These are phyloP conservation scores for Diaporthe australafricana DNA, from an alignment of 2,329 filamentous ascomycete genomes.

Conservation along the genomic window DNA sequence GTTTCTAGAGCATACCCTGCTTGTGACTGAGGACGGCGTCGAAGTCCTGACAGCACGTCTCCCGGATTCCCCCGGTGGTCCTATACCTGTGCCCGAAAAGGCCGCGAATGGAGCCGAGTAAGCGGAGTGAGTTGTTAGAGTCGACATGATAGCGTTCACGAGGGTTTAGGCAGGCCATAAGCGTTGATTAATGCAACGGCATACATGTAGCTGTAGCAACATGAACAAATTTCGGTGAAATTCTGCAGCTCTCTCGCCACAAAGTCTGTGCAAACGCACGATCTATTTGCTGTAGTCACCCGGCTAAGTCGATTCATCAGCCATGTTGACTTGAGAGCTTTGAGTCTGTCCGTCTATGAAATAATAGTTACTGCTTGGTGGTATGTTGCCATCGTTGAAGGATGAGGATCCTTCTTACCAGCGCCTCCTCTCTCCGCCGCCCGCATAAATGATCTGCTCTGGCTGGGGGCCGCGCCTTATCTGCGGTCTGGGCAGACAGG, in stretches of 20 bases:
- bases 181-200: conserved; percentile 2
- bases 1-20: conserved; percentile 77
- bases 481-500: conserved; percentile 1
- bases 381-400: neutral
- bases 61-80: conserved; percentile 80
- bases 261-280: neutral
- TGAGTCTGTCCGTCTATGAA: neutral
- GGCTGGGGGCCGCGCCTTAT: conserved; percentile 1
- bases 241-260: neutral
- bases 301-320: neutral
- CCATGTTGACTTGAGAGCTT: neutral
- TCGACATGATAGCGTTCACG: neutral
- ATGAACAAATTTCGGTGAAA: neutral
- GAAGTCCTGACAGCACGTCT: conserved; percentile 84
- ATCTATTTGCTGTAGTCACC: neutral
- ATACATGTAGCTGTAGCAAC: neutral
- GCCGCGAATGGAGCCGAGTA: conserved; percentile 27
- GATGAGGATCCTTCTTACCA: too few species aligned
- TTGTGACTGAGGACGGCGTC: conserved; percentile 86
- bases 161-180: neutral
- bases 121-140: neutral
- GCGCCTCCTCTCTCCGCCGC: neutral
- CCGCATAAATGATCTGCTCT: neutral
- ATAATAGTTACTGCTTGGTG: neutral
- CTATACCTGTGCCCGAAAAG: conserved; percentile 66